Evolutionary conservation across 371 early-diverging fungal species (phyloP), one percentile per base, ranked within the genome.

Genomic region (Umbelopsis sp.): DNA sequence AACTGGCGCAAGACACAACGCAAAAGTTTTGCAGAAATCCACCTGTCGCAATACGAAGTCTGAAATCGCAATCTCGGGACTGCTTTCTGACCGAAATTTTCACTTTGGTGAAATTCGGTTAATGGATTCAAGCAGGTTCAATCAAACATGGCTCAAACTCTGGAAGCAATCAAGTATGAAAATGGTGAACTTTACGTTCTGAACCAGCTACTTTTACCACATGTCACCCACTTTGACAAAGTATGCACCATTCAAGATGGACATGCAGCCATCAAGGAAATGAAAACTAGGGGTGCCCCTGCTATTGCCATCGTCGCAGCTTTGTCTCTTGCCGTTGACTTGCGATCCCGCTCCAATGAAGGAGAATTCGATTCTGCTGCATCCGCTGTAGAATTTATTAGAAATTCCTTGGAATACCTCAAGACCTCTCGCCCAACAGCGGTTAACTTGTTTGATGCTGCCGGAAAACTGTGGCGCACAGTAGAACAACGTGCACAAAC

Each of bases 281-380:
- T 97, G 98, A 96, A 97, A 83, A 92, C 93, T 10, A 88, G 94
- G 48, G 94, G 94, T 24, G 93, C 97, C 6, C 98, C 98, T n/a
- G 98, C 98, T 22, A 98, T 98, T 70, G 98, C 96, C 69, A 96
- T 98, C 68, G 97, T 97, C 12, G 98, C 97, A 12, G 96, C 94
- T 1, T 84, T 97, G 4, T 89, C 95, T 2, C 84, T 97, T 10
- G 96, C 96, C 16, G 94, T 96, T 0, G 96, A 97, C 66, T 80
- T 96, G 12, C 65, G 82, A 67, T 46, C 76, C 25, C 80, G 80
- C 7, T 70, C 68, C 22, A 63, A 74, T 29, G 67, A 75, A 50
- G 67, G 66, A n/a, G 72, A 72, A 29, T 84, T 88, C 65, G 63
- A 68, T 12, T 75, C 81, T 9, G 84, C 80, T 4, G 72, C 71